A percentile compares a stretch with the other conserved stretches of the same genome.
Conservation (phyloP, 2,329 filamentous ascomycete species). For the Xylaria sp. region DNA sequence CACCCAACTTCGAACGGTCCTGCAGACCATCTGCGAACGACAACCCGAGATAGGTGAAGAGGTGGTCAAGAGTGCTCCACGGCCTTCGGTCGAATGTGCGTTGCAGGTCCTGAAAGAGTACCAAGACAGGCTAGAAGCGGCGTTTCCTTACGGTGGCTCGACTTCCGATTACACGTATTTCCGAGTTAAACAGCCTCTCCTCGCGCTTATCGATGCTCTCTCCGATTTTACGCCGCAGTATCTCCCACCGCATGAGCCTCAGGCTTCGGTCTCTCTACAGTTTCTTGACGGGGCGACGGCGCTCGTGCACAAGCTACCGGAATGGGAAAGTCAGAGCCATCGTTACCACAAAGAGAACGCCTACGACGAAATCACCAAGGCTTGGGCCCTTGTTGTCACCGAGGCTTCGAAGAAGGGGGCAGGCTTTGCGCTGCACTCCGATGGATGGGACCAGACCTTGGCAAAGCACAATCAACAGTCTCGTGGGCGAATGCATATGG, state of each 20-base stretch:
- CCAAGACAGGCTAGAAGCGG: constrained; percentile 67
- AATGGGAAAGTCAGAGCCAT: constrained; percentile 85
- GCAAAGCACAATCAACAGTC: constrained; percentile 83
- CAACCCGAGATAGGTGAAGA: constrained; percentile 83
- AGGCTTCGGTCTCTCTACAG: constrained; percentile 74
- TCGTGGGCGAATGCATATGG: constrained; percentile 72
- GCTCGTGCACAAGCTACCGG: constrained; percentile 80
- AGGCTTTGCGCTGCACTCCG: constrained; percentile 82
- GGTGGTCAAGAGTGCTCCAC: constrained; percentile 75
- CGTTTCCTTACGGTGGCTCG: constrained; percentile 80
- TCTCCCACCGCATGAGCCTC: constrained; percentile 81
- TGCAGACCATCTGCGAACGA: constrained; percentile 87
- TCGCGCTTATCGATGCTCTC: constrained; percentile 79
- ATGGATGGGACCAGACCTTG: constrained; percentile 86
- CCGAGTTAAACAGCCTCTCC: constrained; percentile 74
- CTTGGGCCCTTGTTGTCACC: constrained; percentile 85
- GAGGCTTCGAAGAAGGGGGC: constrained; percentile 88
- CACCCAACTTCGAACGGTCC: constrained; percentile 73
- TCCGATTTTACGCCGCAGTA: constrained; percentile 95
- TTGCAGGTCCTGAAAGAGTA: constrained; percentile 78
- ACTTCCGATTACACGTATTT: constrained; percentile 94
- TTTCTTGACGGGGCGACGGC: constrained; percentile 89
- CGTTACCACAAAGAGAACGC: constrained; percentile 91
- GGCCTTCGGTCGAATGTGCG: constrained; percentile 77
- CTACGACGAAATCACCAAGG: constrained; percentile 91